Percentiles rank a stretch among this genome's conserved stretches.
Evolutionary conservation across 371 early-diverging fungal species (phyloP).

Genomic region (Circinella umbellata): DNA sequence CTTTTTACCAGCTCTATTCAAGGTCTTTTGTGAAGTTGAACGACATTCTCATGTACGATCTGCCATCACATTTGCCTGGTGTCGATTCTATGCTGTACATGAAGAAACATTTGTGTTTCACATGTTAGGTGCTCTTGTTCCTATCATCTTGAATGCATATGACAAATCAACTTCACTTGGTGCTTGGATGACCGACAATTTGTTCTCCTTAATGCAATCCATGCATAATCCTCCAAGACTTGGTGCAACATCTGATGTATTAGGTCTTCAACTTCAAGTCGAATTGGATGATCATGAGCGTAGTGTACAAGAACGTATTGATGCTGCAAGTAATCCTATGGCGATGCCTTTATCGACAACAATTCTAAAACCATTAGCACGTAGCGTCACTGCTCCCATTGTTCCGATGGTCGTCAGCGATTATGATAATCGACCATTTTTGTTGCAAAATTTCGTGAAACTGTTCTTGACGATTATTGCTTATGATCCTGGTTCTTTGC

Average conservation of each 20-base stretch:
- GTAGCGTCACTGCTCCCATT: conserved; percentile 45
- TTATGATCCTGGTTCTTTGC: conserved; percentile 65
- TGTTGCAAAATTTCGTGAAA: conserved; percentile 60
- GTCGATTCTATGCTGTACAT: conserved; percentile 67
- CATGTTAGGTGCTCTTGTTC: conserved; percentile 66
- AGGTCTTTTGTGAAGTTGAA: conserved; percentile 63
- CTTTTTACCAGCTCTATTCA: conserved; percentile 65
- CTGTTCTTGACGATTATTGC: conserved; percentile 71
- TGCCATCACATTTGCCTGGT: conserved; percentile 63
- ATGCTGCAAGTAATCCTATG: conserved; percentile 47
- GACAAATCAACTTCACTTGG: conserved; percentile 39
- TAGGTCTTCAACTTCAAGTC: conserved; percentile 52
- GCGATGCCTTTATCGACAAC: conserved; percentile 41
- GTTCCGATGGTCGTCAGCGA: conserved; percentile 33
- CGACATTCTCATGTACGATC: conserved; percentile 46
- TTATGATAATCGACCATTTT: conserved; percentile 48
- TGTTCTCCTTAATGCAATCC: conserved; percentile 48
- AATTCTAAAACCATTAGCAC: conserved; percentile 45
- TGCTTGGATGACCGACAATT: conserved; percentile 50
- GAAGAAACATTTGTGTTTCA: conserved; percentile 74
- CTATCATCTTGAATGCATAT: conserved; percentile 55
- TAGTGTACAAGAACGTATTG: conserved; percentile 48
- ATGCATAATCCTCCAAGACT: conserved; percentile 45
- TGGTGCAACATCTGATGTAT: conserved; percentile 47
- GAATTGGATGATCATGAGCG: conserved; percentile 57